Percentiles rank a stretch among this genome's conserved stretches.
phyloP scores from a whole-genome alignment of 805 yeast genomes.

The Ogataea philodendri region DNA sequence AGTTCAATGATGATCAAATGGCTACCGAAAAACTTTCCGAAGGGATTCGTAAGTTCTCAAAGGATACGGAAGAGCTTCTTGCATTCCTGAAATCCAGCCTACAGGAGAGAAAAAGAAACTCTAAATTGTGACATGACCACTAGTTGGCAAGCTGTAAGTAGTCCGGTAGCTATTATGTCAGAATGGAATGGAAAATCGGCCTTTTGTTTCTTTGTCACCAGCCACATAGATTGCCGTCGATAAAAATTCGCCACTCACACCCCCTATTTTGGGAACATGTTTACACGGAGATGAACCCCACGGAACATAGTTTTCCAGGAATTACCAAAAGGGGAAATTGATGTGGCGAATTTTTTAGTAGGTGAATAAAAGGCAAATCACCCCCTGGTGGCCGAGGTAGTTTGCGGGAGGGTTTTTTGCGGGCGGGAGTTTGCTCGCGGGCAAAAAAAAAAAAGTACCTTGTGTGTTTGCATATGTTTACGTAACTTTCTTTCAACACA shows the following conservation, averaged over 20 bases:
- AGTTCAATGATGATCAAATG: slow-evolving; percentile 94
- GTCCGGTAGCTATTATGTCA: no score
- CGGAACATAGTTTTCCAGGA: slow-evolving; percentile 14
- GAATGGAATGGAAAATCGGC: no score
- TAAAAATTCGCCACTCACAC: no score
- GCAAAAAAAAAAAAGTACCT: no score
- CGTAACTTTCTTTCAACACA: slow-evolving; percentile 4
- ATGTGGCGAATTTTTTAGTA: slow-evolving; percentile 8
- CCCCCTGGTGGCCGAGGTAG: neutral
- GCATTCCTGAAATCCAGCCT: slow-evolving; percentile 12
- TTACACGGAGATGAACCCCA: slow-evolving; percentile 7
- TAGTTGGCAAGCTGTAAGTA: no score
- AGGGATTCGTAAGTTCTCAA: slow-evolving; percentile 93
- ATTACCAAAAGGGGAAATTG: slow-evolving; percentile 1
- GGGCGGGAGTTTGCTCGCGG: no score
- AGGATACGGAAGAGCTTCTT: slow-evolving; percentile 18
- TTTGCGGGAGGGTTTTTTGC: no score
- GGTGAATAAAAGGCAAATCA: no score
- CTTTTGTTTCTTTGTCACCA: no score
- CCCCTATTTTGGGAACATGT: slow-evolving; percentile 3
- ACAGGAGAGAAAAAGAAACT: slow-evolving; percentile 11
- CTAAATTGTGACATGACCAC: slow-evolving; percentile 15
- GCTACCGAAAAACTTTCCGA: slow-evolving; percentile 96
- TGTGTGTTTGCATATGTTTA: no score
- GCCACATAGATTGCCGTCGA: no score